Conservation (phyloP, 345 rosid species). For the Populus ilicifolia region DNA sequence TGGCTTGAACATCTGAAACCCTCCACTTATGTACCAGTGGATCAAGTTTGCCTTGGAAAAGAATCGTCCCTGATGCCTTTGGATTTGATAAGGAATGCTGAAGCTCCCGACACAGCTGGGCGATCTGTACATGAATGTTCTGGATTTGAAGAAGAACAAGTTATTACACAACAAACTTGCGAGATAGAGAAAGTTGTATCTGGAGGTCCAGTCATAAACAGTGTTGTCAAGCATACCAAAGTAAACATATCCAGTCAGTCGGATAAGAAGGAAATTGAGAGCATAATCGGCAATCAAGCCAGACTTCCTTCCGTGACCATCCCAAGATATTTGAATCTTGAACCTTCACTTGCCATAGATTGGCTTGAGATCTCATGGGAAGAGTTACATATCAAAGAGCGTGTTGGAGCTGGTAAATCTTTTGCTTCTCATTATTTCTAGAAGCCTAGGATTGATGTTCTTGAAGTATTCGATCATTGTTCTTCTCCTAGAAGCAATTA, state of each 20-base stretch:
- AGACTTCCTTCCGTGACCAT: slow-evolving; percentile 38
- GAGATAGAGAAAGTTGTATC: slow-evolving; percentile 34
- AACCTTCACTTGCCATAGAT: slow-evolving; percentile 95
- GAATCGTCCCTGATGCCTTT: slow-evolving; percentile 34
- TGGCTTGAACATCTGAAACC: slow-evolving; percentile 13
- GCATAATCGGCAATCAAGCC: slow-evolving; percentile 33
- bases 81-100: slow-evolving; percentile 27
- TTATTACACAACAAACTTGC: slow-evolving; percentile 23
- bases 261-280: slow-evolving; percentile 36
- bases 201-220: slow-evolving; percentile 31
- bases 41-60: slow-evolving; percentile 27
- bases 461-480: neutral
- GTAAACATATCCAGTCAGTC: slow-evolving; percentile 32
- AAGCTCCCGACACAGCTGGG: slow-evolving; percentile 24
- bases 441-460: neutral
- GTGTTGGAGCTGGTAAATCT: slow-evolving; percentile 82
- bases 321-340: slow-evolving; percentile 65
- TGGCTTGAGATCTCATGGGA: slow-evolving; percentile 97
- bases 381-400: slow-evolving; percentile 86
- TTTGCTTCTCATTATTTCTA: slow-evolving; percentile 5
- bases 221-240: slow-evolving; percentile 29
- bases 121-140: slow-evolving; percentile 26
- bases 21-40: slow-evolving; percentile 23
- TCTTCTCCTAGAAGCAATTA: slow-evolving; percentile 3
- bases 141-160: slow-evolving; percentile 26